Base-by-base conservation (phyloP, 306 rosid genomes). In the Crotalaria pallida region DNA sequence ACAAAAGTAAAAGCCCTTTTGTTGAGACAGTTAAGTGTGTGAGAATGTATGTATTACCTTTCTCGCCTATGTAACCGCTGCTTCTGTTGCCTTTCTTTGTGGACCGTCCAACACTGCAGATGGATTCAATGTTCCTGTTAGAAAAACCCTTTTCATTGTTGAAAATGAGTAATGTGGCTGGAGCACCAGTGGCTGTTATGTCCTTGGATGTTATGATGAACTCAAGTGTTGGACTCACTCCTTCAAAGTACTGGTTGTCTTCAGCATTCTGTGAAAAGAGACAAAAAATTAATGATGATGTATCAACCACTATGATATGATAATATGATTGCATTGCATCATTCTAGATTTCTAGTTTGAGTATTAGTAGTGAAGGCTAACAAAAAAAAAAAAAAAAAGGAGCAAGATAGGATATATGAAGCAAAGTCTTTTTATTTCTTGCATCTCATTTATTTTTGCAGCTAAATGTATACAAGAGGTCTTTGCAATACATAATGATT, bases 61-160 rank as follows among this genome's bases (percentile, higher is more conserved):
- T 92, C 68, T 92, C 97, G 22, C 97, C 97, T 4, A 92, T 92
- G 81, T 87, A 92, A 19, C 94, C 96, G 2, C 79, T 67, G 50
- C 80, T 79, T 31, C 96, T 73, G 78, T 79, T 69, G 75, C 85
- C 87, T 74, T 84, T 85, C 82, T 92, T 92, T 9, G 96, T 92
- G 49, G 97, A 92, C 6, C 86, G 72, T 48, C 96, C 97, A 36
- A 92, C 83, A 43, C 97, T 82, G 62, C 97, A 92, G 56, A 92
- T 85, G 58, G 96, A 92, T 0, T 85, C 92, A 0, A 92, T 84
- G 67, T 92, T 88, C 45, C 24, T 72, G 0, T 51, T 22, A 16
- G 94, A 85, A 49, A 92, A 89, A 0, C 97, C 97, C 45, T 61
- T 80, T 74, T 92, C 97, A 31, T 89, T 92, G 85, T 88, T 92